Evolutionary conservation across 2,329 filamentous ascomycete species (phyloP).

Genomic region (Fusarium ramigenum): DNA sequence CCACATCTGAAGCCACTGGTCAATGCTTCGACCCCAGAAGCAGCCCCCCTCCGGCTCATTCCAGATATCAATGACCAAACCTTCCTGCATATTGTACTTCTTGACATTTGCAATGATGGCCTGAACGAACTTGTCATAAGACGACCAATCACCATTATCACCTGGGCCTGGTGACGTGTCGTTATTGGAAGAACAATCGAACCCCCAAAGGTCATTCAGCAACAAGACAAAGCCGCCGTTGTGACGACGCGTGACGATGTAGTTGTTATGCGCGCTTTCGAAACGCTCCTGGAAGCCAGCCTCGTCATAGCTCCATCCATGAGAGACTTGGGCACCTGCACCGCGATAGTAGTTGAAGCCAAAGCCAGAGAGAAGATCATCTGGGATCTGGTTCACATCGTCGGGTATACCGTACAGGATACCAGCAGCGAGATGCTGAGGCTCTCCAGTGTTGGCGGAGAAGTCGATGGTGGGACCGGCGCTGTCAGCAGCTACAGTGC

Average conservation of each 20-base stretch:
- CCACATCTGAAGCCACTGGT: not conserved
- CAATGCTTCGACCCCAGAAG: not conserved
- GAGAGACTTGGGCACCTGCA: not conserved
- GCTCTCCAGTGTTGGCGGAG: not conserved
- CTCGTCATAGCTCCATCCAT: not conserved
- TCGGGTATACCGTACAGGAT: not conserved
- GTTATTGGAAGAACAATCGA: not conserved
- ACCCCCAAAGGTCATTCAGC: not conserved
- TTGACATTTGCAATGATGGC: not conserved
- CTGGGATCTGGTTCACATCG: not conserved
- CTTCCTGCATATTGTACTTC: not conserved
- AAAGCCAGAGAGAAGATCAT: not conserved
- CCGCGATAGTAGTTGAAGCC: not conserved
- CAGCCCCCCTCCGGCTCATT: not conserved
- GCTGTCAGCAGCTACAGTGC: not conserved
- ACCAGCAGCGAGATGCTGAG: not conserved
- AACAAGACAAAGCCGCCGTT: not conserved
- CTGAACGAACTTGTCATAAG: not conserved
- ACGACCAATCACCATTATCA: not conserved
- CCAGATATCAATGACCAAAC: not conserved
- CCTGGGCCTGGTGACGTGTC: not conserved
- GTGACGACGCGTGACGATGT: not conserved
- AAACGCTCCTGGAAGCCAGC: not conserved
- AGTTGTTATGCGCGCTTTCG: not conserved
- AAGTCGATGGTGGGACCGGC: not conserved